Base-by-base conservation (phyloP, 1,284 basidiomycete genomes). In the Papiliotrema fonsecae region DNA sequence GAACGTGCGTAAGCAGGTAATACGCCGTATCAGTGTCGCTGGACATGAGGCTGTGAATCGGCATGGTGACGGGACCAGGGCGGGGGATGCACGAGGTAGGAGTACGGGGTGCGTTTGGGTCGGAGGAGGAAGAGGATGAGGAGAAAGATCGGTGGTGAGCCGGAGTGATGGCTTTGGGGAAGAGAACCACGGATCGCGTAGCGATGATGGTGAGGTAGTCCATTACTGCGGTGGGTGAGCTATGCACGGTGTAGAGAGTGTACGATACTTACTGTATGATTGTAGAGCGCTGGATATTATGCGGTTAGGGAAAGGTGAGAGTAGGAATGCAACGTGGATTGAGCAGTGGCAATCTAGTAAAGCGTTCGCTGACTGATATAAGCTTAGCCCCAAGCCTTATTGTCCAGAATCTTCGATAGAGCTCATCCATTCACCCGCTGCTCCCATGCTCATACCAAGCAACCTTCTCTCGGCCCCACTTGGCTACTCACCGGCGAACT, bases 131-230 rank as follows among this genome's bases (percentile, higher is more conserved):
- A 5, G 57, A 56, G 47, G n/a, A 6, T 40, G 51, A 45, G 22
- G 44, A 47, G 32, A 39, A 35, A 28, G 52, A 30, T 7, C 42
- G 31, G 16, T 36, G 28, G 41, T 47, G 19, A 11, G 24, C 26
- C 27, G 22, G 39, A 7, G 31, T 26, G 31, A 34, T 39, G 13
- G 25, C 14, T 24, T 45, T 25, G 22, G 59, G 45, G 56, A 71
- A 71, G 26, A 71, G 58, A 21, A 64, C 52, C 9, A 71, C 54
- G 4, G 60, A 63, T 24, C 61, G 57, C 21, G 63, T 61, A 37
- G 64, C 52, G 46, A 71, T 56, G 42, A 69, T 60, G 6, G 60
- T 65, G 41, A 71, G 61, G 57, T 71, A 71, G 57, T 69, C 66
- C 69, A 71, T 57, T 4, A 32, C 30, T 10, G 30, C 30, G 10